Conservation (phyloP, 306 rosid species). For the Vigna angularis region DNA sequence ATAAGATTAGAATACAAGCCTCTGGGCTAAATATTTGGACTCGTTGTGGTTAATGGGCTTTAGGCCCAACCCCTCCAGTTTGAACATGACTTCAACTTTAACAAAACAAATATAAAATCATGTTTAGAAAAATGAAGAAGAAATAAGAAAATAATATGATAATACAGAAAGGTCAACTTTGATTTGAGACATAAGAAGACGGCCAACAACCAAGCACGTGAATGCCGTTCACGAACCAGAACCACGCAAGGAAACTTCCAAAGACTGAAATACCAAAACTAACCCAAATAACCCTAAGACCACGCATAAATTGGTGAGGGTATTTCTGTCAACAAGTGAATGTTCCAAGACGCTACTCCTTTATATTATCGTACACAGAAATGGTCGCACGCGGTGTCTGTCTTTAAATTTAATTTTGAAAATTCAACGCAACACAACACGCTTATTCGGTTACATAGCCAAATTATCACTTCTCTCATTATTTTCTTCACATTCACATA, state of each 20-base stretch:
- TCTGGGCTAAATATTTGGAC: no score
- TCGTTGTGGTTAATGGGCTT: no score
- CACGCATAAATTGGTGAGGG: slow-evolving; percentile 20
- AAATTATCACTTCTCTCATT: not conserved
- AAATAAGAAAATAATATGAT: not conserved
- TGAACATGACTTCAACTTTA: no score
- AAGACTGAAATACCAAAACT: slow-evolving; percentile 23
- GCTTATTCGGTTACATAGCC: slow-evolving; percentile 37
- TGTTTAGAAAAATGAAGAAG: not conserved
- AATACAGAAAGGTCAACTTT: not conserved
- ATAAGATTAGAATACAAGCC: no score
- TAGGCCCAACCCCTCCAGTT: no score
- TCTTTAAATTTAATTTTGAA: slow-evolving; percentile 9
- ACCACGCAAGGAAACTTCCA: slow-evolving; percentile 38
- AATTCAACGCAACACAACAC: slow-evolving; percentile 29
- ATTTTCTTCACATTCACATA: not conserved
- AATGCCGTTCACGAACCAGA: slow-evolving; percentile 27
- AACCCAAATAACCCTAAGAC: not conserved
- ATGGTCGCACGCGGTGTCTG: slow-evolving; percentile 1
- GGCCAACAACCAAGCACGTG: slow-evolving; percentile 2
- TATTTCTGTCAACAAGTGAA: slow-evolving; percentile 8
- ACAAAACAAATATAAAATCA: no score
- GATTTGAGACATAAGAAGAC: not conserved
- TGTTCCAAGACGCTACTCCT: not conserved
- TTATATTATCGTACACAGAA: not conserved